Conservation (phyloP, 345 rosid genomes). For the Eucalyptus polybractea region DNA sequence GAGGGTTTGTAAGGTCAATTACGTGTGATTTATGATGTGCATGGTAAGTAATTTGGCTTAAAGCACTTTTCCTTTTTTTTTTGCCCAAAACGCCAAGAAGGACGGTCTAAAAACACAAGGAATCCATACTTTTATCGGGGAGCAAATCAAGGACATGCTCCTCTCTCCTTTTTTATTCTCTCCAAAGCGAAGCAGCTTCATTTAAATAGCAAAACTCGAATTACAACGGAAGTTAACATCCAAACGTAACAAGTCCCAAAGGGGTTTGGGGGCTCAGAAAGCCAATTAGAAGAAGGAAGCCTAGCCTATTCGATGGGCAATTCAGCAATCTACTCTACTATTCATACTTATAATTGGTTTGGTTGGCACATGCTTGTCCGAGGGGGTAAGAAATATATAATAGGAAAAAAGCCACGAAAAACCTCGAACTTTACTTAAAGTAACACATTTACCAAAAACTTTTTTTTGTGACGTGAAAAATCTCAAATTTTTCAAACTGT, state of each 20-base stretch:
- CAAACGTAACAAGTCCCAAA: background rate
- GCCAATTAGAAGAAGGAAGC: background rate
- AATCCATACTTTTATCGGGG: background rate
- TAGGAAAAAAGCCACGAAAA: too few species aligned
- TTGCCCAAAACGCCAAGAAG: background rate
- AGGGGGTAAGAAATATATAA: too few species aligned
- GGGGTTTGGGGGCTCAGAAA: background rate
- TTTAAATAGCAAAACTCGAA: background rate
- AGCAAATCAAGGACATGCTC: background rate
- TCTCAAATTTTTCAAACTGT: too few species aligned
- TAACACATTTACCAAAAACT: too few species aligned
- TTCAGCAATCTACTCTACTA: too few species aligned
- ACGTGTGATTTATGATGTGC: background rate
- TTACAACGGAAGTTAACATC: background rate
- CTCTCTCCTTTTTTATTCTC: fast-evolving
- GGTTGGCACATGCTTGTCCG: too few species aligned
- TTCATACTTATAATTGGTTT: too few species aligned
- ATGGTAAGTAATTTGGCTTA: background rate
- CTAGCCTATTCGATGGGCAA: background rate
- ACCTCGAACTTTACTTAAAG: too few species aligned
- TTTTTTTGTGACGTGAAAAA: too few species aligned
- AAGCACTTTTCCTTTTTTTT: background rate
- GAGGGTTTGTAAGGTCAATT: background rate
- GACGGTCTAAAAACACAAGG: background rate
- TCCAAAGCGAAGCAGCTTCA: background rate